Evolutionary conservation across 179 eudicot genomes (phyloP).

Genomic region (Silene noctiflora): DNA sequence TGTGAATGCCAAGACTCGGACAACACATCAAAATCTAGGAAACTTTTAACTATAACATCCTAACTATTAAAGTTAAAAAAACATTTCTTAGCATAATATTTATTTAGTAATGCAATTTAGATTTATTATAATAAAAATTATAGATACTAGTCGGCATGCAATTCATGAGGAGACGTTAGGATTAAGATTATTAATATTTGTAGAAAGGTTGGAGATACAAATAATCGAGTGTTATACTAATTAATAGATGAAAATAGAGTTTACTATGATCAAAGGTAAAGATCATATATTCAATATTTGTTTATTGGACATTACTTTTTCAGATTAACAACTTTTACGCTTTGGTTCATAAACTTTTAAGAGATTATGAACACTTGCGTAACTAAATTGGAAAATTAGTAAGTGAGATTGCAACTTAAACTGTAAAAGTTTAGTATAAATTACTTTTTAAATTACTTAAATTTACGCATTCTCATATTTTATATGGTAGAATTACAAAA

Average conservation of each 20-base stretch:
- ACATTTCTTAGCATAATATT: background rate
- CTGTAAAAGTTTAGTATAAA: too few relatives aligned
- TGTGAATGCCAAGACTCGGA: slow-evolving; percentile 1
- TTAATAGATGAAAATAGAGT: background rate
- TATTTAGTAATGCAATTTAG: background rate
- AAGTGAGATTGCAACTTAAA: too few relatives aligned
- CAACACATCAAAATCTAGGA: background rate
- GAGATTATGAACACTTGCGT: too few relatives aligned
- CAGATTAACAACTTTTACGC: too few relatives aligned
- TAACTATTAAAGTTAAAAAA: background rate
- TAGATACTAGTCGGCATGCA: too few relatives aligned
- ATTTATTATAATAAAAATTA: background rate
- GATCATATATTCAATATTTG: background rate
- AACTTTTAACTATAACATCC: slow-evolving; percentile 1
- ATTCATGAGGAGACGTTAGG: background rate
- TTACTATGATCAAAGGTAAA: background rate
- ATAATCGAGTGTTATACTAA: background rate
- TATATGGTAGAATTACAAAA: too few relatives aligned
- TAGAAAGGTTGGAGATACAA: background rate
- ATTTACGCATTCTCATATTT: too few relatives aligned
- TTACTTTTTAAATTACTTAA: too few relatives aligned
- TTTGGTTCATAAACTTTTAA: too few relatives aligned
- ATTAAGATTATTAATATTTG: background rate
- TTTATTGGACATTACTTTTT: background rate
- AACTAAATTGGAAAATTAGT: too few relatives aligned